phyloP scores from a whole-genome alignment of 495 filamentous ascomycete genomes.

The Aspergillus conjunctus region DNA sequence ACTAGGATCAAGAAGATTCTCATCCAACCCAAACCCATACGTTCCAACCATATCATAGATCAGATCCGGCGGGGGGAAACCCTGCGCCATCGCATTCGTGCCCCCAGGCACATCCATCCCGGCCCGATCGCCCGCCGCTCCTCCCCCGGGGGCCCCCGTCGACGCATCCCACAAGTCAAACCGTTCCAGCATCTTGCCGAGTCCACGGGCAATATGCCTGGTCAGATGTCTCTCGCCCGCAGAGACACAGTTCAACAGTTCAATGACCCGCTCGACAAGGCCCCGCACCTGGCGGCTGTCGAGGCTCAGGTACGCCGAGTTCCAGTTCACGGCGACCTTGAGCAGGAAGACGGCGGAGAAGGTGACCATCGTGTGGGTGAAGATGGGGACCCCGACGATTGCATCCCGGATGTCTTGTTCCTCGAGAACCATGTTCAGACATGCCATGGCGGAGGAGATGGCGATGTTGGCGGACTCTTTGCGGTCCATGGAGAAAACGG shows the following conservation, averaged over 20 bases:
- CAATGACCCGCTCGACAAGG: constrained; percentile 52
- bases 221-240: constrained; percentile 57
- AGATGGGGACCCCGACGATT: constrained; percentile 61
- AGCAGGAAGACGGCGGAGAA: constrained; percentile 60
- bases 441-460: constrained; percentile 58
- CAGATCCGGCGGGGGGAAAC: constrained; percentile 50
- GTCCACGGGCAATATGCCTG: constrained; percentile 53
- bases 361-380: constrained; percentile 65
- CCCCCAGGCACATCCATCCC: constrained; percentile 42
- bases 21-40: constrained; percentile 51
- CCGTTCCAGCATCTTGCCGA: constrained; percentile 55
- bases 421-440: constrained; percentile 56
- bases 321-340: constrained; percentile 59
- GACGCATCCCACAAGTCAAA: constrained; percentile 51
- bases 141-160: constrained; percentile 19
- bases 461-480: constrained; percentile 58
- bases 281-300: constrained; percentile 48
- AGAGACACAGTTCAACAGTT: constrained; percentile 54
- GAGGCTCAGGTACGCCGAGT: constrained; percentile 50
- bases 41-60: constrained; percentile 55
- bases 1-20: constrained; percentile 50
- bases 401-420: constrained; percentile 59
- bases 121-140: constrained; percentile 5
- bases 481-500: constrained; percentile 56
- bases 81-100: constrained; percentile 51